These are phyloP conservation scores for Blepharisma japonicum DNA, from an alignment of 73 alveolate species.

Conservation along the genomic window DNA sequence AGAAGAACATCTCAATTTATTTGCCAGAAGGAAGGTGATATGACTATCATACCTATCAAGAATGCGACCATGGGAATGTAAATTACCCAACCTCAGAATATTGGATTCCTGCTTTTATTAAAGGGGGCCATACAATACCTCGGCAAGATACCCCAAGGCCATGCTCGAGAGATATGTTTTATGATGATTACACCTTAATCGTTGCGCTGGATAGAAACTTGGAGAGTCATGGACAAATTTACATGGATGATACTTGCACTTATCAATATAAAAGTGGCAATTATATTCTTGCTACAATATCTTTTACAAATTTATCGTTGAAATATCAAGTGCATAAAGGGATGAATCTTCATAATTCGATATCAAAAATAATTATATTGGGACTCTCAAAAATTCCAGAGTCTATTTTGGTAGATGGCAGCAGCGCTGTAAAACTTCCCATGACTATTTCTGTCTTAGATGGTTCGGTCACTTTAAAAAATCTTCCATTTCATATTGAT, in stretches of 20 bases:
- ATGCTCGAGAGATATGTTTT: conserved; percentile 36
- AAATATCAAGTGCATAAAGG: conserved; percentile 11
- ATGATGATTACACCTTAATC: conserved; percentile 29
- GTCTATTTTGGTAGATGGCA: too few relatives aligned
- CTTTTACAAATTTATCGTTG: not conserved
- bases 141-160: conserved; percentile 31
- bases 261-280: conserved; percentile 32
- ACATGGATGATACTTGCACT: conserved; percentile 52
- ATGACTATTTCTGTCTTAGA: too few relatives aligned
- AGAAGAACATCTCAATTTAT: not conserved
- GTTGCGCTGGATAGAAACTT: conserved; percentile 46
- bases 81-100: not conserved
- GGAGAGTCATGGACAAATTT: conserved; percentile 45
- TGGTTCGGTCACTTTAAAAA: too few relatives aligned
- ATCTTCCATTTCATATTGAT: too few relatives aligned
- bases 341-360: not conserved
- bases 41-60: conserved; percentile 26
- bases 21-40: conserved; percentile 22
- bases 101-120: conserved; percentile 42
- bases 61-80: not conserved
- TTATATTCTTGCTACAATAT: not conserved
- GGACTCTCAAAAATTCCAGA: not conserved
- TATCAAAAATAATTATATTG: not conserved
- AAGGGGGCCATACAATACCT: conserved; percentile 52
- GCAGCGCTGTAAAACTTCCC: too few relatives aligned